Percentiles rank a stretch among this genome's conserved stretches.
Conservation (phyloP, 2,329 filamentous ascomycete genomes). For the Metarhizium brunneum region DNA sequence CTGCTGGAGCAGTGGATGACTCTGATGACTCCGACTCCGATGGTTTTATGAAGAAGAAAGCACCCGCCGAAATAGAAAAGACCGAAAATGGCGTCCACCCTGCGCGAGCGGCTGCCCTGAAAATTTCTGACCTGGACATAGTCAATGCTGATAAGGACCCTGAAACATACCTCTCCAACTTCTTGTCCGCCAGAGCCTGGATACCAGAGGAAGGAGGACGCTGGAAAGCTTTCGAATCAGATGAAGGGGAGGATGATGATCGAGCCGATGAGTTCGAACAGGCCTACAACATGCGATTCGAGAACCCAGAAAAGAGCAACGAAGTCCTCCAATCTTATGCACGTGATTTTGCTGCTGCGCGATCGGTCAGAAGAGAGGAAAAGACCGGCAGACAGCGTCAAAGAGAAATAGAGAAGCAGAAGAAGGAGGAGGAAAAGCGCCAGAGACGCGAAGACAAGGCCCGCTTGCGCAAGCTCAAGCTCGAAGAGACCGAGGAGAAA, state of each 20-base stretch:
- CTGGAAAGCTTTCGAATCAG: constrained; percentile 82
- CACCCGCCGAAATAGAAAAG: constrained; percentile 28
- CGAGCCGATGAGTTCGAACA: constrained; percentile 81
- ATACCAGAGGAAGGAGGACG: constrained; percentile 55
- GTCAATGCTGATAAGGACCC: constrained; percentile 77
- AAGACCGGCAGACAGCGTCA: constrained; percentile 66
- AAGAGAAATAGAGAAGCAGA: constrained; percentile 67
- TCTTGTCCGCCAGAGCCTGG: constrained; percentile 89
- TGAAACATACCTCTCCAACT: constrained; percentile 89
- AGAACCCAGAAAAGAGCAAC: constrained; percentile 81
- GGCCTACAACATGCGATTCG: constrained; percentile 93
- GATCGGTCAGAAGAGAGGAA: constrained; percentile 80
- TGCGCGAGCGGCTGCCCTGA: constrained; percentile 37
- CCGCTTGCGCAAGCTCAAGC: constrained; percentile 74
- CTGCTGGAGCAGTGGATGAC: constrained; percentile 35
- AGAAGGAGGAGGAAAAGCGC: constrained; percentile 69
- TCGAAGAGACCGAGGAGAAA: constrained; percentile 84
- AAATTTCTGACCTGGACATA: constrained; percentile 54
- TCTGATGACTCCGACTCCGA: constrained; percentile 49
- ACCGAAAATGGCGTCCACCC: constrained; percentile 44
- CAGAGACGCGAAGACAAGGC: constrained; percentile 73
- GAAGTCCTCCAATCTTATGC: constrained; percentile 83
- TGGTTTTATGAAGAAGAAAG: constrained; percentile 65
- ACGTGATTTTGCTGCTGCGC: constrained; percentile 71
- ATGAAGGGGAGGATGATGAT: constrained; percentile 73